phyloP scores from a whole-genome alignment of 495 filamentous ascomycete species.

The Sordaria brevicollis region DNA sequence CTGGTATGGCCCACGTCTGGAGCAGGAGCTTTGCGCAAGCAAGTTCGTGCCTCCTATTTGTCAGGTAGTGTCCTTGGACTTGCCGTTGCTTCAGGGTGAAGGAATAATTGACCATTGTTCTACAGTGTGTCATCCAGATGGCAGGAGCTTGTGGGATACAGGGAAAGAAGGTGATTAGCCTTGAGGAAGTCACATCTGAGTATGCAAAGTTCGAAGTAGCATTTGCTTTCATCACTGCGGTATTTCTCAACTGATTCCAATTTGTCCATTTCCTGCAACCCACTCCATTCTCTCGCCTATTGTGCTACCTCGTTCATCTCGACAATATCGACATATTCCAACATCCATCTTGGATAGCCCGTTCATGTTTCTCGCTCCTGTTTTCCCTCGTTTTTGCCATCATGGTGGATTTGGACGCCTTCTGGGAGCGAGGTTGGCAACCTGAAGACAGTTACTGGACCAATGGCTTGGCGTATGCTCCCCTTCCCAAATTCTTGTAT shows the following conservation, averaged over 20 bases:
- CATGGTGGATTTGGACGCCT: neutral
- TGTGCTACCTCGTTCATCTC: neutral
- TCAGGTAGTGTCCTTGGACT: neutral
- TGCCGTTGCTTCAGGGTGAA: neutral
- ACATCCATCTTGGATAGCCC: too few species aligned
- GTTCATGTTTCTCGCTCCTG: too few species aligned
- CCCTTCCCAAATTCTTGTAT: neutral
- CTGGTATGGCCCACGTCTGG: neutral
- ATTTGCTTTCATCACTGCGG: neutral
- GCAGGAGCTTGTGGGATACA: neutral
- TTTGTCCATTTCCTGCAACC: neutral
- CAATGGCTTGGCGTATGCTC: too few species aligned
- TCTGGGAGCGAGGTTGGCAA: neutral
- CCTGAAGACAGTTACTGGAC: neutral
- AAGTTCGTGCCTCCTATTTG: neutral
- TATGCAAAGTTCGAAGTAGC: neutral
- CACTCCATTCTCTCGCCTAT: neutral
- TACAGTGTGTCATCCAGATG: neutral
- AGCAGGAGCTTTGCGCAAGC: neutral
- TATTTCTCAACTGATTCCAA: neutral
- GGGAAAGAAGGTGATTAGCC: neutral
- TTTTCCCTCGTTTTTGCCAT: neutral
- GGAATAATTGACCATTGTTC: neutral
- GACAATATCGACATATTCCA: neutral
- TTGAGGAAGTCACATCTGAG: neutral